These are phyloP conservation scores for Anacardium occidentale DNA, from an alignment of 345 rosid species.

Conservation along the genomic window DNA sequence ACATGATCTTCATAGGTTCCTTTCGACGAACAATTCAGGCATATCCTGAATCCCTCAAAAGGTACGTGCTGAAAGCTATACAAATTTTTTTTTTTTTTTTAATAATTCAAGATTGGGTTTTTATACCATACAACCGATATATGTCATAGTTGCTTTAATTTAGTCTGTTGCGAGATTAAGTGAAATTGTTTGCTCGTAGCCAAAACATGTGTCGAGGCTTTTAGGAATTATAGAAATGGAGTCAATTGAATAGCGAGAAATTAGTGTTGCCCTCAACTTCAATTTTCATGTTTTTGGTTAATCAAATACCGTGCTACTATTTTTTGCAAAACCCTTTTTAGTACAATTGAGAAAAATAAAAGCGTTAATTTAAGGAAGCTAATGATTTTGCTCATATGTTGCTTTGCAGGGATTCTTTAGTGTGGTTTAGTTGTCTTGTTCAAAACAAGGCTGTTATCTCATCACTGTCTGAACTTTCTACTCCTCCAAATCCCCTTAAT, in stretches of 20 bases:
- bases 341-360: background rate
- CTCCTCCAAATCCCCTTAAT: constrained; percentile 16
- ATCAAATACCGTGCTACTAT: no score
- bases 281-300: no score
- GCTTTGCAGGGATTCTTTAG: constrained; percentile 42
- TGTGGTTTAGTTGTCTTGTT: constrained; percentile 23
- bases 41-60: constrained; percentile 21
- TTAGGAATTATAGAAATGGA: no score
- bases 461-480: constrained; percentile 17
- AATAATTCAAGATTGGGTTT: background rate
- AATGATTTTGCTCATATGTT: constrained; percentile 2
- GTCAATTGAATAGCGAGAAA: no score
- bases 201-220: no score
- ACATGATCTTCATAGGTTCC: constrained; percentile 25
- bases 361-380: background rate
- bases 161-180: background rate
- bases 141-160: background rate
- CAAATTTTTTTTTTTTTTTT: no score
- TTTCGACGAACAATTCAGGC: constrained; percentile 23
- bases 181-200: no score
- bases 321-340: background rate
- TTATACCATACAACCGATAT: background rate
- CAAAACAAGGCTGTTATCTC: constrained; percentile 19
- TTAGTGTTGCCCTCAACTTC: no score
- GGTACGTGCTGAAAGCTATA: constrained; percentile 14